Evolutionary conservation across 257 asterid species (phyloP).

Genomic region (Solanum lycopersicoides): DNA sequence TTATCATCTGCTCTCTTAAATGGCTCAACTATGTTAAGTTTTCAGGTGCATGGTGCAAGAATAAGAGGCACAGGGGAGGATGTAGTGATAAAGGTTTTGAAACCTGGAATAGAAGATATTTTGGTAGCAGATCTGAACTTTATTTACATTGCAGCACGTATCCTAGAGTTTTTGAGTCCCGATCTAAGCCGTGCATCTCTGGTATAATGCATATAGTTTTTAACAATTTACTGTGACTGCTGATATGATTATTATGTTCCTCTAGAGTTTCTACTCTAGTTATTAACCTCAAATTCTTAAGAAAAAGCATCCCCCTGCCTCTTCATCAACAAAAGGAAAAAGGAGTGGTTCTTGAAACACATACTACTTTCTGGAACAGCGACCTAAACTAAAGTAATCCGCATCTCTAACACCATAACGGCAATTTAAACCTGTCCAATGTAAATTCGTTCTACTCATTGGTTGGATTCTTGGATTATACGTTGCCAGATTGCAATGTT

Average conservation of each 20-base stretch:
- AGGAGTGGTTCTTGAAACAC: neutral
- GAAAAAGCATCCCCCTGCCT: neutral
- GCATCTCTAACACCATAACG: neutral
- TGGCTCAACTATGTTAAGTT: slow-evolving; percentile 10
- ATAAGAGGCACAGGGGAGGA: slow-evolving; percentile 72
- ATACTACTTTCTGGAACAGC: neutral
- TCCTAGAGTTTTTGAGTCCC: slow-evolving; percentile 93
- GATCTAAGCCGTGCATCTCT: slow-evolving; percentile 91
- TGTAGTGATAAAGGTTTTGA: slow-evolving; percentile 92
- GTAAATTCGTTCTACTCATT: neutral
- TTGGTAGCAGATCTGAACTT: slow-evolving; percentile 92
- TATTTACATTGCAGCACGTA: slow-evolving; percentile 79
- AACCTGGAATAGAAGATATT: slow-evolving; percentile 89
- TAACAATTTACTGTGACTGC: neutral
- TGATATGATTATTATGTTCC: neutral
- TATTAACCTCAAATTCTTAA: neutral
- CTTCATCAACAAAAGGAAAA: neutral
- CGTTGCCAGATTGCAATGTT: neutral
- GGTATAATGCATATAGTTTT: slow-evolving; percentile 31
- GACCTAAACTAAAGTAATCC: neutral
- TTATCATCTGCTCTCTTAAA: neutral
- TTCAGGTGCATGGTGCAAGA: slow-evolving; percentile 95
- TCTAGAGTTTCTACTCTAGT: neutral
- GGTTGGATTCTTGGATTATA: neutral
- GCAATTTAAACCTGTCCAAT: neutral